Base-by-base conservation (phyloP, 805 yeast genomes). In the Nakazawaea wickerhamii region DNA sequence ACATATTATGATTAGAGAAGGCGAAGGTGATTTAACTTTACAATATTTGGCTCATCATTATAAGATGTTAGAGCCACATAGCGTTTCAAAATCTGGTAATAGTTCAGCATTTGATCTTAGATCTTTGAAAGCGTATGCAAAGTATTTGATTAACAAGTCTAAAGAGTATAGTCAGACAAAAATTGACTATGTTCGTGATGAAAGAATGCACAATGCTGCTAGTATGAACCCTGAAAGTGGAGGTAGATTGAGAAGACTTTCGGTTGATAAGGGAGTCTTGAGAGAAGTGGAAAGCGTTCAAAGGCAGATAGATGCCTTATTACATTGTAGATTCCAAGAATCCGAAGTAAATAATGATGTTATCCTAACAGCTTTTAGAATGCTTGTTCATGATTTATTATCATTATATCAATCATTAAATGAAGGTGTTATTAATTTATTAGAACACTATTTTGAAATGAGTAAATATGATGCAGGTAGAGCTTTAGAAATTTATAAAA, bases 371-470 rank as follows among this genome's bases (percentile, higher is more conserved):
- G 84, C 91, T 23, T 93, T 91, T 67, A 71, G 95, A 45, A 71
- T 91, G 64, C 71, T 93, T 37, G 95, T 91, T n/a, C 85, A 84
- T 53, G 99, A 93, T 60, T 69, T 91, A 48, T 70, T 93, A 50
- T 77, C 90, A 1, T 67, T 93, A 30, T 95, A 87, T 64, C 96
- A 91, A 63, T 82, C 86, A 36, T 68, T 93, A 51, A 93, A 93
- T 63, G 98, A 93, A 63, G 99, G 98, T 30, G 95, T 93, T 20
- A 90, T 93, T 53, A 93, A 93, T 54, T 65, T 93, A 33, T 73
- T 93, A 49, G 98, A 93, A 61, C 95, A 91, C 55, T 93, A 86
- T 63, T 93, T 93, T 65, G 99, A 93, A 63, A 83, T 93, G 79
- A 80, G 91, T 28, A 81, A 77, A 50, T 64, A 65, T 26, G 96